Evolutionary conservation across 805 yeast species (phyloP).

Genomic region (Hyphopichia homilentoma): DNA sequence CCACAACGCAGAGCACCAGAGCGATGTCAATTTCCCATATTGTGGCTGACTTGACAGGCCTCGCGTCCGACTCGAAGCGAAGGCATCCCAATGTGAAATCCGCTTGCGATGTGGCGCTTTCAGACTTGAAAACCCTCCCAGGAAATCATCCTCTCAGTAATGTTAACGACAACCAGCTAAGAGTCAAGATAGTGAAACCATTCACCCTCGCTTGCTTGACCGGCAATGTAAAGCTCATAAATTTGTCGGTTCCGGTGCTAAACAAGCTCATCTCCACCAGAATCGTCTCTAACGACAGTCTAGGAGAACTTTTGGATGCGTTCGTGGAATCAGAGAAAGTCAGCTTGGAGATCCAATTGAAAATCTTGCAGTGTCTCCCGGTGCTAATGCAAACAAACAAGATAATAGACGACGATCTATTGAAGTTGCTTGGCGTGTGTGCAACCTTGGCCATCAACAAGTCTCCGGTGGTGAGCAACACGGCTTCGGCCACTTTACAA

Average conservation of each 20-base stretch:
- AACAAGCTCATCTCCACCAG: conserved; percentile 54
- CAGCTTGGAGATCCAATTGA: conserved; percentile 80
- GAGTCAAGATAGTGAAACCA: conserved; percentile 41
- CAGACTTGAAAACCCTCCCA: conserved; percentile 8
- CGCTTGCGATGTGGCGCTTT: conserved; percentile 28
- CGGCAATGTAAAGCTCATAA: conserved; percentile 68
- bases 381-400: conserved; percentile 65
- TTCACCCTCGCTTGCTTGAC: conserved; percentile 70
- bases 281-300: conserved; percentile 50
- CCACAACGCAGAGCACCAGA: too few species aligned
- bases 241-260: conserved; percentile 68
- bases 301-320: conserved; percentile 60
- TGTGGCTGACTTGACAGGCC: too few species aligned
- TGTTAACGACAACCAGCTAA: conserved; percentile 8
- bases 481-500: conserved; percentile 91
- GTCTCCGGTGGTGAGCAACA: conserved; percentile 73
- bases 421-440: conserved; percentile 63
- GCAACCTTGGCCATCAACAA: conserved; percentile 69
- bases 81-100: conserved; percentile 65
- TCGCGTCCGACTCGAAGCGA: conserved; percentile 69
- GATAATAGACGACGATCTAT: conserved; percentile 53
- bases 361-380: conserved; percentile 81
- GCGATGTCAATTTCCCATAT: too few species aligned
- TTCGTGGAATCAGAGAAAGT: conserved; percentile 70
- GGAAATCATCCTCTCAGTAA: conserved; percentile 16